These are phyloP conservation scores for Pseudozyma hubeiensis DNA, from an alignment of 1,284 basidiomycete species.

Conservation along the genomic window DNA sequence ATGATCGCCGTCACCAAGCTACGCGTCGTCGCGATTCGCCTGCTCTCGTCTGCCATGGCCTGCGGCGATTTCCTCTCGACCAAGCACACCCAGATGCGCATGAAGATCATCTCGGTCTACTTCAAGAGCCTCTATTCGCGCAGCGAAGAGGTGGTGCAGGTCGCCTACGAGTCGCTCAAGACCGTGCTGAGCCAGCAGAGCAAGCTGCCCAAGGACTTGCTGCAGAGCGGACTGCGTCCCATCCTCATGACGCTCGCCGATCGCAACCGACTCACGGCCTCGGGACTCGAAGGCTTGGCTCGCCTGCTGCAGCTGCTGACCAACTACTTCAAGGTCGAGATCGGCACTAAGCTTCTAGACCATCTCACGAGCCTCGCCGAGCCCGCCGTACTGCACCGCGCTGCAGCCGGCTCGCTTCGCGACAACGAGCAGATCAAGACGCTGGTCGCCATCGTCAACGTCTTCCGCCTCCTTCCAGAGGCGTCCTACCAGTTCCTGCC, in stretches of 20 bases:
- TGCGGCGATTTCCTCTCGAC: slow-evolving; percentile 81
- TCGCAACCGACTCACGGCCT: slow-evolving; percentile 91
- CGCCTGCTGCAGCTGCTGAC: slow-evolving; percentile 93
- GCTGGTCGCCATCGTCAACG: slow-evolving; percentile 91
- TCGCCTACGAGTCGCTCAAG: slow-evolving; percentile 91
- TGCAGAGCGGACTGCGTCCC: slow-evolving; percentile 93
- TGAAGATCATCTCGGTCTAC: slow-evolving; percentile 94
- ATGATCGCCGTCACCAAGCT: slow-evolving; percentile 87
- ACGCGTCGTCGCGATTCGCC: slow-evolving; percentile 92
- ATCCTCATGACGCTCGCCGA: slow-evolving; percentile 99
- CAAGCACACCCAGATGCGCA: slow-evolving; percentile 63
- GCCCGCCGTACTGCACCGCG: slow-evolving; percentile 57
- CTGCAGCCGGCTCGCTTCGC: slow-evolving; percentile 67
- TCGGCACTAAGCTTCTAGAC: slow-evolving; percentile 95
- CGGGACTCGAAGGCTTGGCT: slow-evolving; percentile 90
- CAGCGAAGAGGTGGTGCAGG: slow-evolving; percentile 92
- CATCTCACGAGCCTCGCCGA: slow-evolving; percentile 72
- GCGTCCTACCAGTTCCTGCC: slow-evolving; percentile 93
- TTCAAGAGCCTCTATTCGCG: slow-evolving; percentile 98
- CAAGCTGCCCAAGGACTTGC: slow-evolving; percentile 91
- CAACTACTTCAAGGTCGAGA: slow-evolving; percentile 99
- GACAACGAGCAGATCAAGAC: slow-evolving; percentile 93
- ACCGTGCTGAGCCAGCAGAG: slow-evolving; percentile 87
- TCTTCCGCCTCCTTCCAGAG: slow-evolving; percentile 89
- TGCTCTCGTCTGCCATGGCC: slow-evolving; percentile 93